Evolutionary conservation across 2,329 filamentous ascomycete genomes (phyloP).

Genomic region (Hortaea sp.): DNA sequence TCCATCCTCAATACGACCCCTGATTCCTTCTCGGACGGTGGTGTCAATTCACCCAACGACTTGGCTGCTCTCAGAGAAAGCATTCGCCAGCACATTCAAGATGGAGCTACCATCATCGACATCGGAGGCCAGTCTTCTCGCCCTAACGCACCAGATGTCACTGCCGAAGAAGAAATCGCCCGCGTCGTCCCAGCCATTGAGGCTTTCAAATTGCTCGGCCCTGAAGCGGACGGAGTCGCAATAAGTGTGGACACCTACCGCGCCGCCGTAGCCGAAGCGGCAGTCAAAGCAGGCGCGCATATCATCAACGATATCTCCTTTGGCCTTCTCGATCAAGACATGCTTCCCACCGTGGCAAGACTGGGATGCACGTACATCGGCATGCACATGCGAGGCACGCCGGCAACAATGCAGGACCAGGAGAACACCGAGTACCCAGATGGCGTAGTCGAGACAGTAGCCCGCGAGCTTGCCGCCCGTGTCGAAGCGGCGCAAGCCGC

Average conservation of each 20-base stretch:
- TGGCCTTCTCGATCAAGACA: constrained; percentile 64
- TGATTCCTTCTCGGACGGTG: constrained; percentile 94
- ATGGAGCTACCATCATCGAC: constrained; percentile 77
- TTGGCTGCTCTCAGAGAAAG: constrained; percentile 44
- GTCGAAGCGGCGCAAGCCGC: constrained; percentile 67
- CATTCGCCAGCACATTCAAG: constrained; percentile 51
- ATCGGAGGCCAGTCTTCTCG: constrained; percentile 89
- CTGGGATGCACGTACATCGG: constrained; percentile 70
- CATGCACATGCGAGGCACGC: constrained; percentile 91
- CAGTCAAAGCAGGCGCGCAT: constrained; percentile 70
- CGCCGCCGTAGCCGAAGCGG: constrained; percentile 66
- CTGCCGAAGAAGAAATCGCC: constrained; percentile 60
- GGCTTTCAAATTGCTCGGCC: constrained; percentile 54
- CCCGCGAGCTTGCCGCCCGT: constrained; percentile 57
- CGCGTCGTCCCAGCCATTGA: constrained; percentile 73
- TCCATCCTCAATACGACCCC: constrained; percentile 90
- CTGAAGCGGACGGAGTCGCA: constrained; percentile 52
- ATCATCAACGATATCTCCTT: constrained; percentile 93
- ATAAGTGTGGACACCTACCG: constrained; percentile 93
- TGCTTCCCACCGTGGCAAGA: constrained; percentile 70
- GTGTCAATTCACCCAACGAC: constrained; percentile 45
- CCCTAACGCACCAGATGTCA: constrained; percentile 60
- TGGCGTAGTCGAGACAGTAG: constrained; percentile 57
- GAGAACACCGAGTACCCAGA: constrained; percentile 49
- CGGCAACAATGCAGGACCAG: constrained; percentile 65